Conservation (phyloP, 192 early-diverging fungal genomes). For the Spinellus fusiger region DNA sequence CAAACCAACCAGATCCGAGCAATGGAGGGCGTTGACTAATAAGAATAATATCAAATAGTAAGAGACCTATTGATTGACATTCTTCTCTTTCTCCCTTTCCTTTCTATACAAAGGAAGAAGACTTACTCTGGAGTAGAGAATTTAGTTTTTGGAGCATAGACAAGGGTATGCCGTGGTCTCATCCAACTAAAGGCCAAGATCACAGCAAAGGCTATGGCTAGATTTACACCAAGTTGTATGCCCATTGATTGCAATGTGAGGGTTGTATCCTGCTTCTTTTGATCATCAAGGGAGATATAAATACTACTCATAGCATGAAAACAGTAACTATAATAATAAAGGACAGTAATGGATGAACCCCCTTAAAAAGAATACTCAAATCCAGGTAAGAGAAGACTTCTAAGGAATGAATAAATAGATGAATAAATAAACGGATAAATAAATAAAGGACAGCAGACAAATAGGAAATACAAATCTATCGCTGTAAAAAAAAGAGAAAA, state of each 20-base stretch:
- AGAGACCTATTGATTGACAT: neutral
- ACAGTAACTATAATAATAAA: too few relatives aligned
- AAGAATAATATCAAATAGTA: neutral
- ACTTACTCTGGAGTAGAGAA: constrained; percentile 29
- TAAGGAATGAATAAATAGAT: too few relatives aligned
- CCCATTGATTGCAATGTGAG: constrained; percentile 47
- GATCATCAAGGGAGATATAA: constrained; percentile 19
- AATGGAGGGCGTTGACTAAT: constrained; percentile 52
- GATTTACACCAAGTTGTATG: constrained; percentile 55
- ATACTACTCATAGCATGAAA: constrained; percentile 2
- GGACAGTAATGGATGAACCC: too few relatives aligned
- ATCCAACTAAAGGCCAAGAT: constrained; percentile 50
- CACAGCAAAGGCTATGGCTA: constrained; percentile 48
- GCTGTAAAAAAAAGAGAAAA: neutral
- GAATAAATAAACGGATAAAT: neutral
- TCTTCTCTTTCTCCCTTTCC: neutral
- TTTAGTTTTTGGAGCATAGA: constrained; percentile 46
- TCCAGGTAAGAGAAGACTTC: too few relatives aligned
- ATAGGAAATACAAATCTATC: neutral
- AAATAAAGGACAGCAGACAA: neutral
- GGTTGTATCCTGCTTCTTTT: constrained; percentile 24
- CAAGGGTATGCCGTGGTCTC: constrained; percentile 37
- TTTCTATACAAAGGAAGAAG: too few relatives aligned
- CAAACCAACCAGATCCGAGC: constrained; percentile 51
- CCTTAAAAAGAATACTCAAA: too few relatives aligned